phyloP scores from a whole-genome alignment of 2,329 filamentous ascomycete genomes.

The Escovopsis weberi region DNA sequence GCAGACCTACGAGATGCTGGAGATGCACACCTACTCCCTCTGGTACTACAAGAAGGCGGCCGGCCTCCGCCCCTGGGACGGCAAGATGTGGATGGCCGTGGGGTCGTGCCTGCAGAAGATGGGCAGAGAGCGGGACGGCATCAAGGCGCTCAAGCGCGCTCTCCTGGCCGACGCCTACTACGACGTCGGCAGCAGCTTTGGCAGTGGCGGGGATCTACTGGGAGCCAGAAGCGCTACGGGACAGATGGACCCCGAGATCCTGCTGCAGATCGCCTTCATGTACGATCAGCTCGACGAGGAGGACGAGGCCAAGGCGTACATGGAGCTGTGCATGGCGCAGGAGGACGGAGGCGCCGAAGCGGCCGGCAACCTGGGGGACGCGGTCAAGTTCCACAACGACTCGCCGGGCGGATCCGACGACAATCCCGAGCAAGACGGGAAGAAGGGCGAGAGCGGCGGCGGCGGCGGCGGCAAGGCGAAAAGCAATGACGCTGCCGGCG shows the following conservation, averaged over 20 bases:
- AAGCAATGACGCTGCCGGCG: too few species aligned
- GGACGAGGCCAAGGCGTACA: conserved; percentile 76
- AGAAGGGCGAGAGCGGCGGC: conserved; percentile 15
- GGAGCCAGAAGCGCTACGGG: conserved; percentile 35
- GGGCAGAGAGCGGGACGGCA: conserved; percentile 73
- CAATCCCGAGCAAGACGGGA: conserved; percentile 20
- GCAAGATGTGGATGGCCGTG: conserved; percentile 98
- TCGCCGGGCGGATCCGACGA: conserved; percentile 27
- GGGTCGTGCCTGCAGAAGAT: conserved; percentile 86
- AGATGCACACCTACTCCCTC: conserved; percentile 93
- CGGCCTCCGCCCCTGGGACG: conserved; percentile 84
- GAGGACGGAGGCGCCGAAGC: conserved; percentile 55
- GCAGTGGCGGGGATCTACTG: conserved; percentile 29
- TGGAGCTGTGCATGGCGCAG: conserved; percentile 90
- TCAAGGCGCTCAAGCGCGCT: conserved; percentile 88
- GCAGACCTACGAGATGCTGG: conserved; percentile 92
- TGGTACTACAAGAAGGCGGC: conserved; percentile 98
- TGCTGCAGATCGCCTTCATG: conserved; percentile 79
- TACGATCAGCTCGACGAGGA: conserved; percentile 70
- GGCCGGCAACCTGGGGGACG: conserved; percentile 28
- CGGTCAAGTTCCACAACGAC: conserved; percentile 41
- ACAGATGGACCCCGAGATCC: conserved; percentile 75
- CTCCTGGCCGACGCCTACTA: conserved; percentile 79
- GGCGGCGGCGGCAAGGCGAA: conserved; percentile 20
- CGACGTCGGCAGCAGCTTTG: conserved; percentile 46